A percentile compares a stretch with the other conserved stretches of the same genome.
These are phyloP conservation scores for Penicillium dipodomyicola DNA, from an alignment of 495 filamentous ascomycete species.

Conservation along the genomic window DNA sequence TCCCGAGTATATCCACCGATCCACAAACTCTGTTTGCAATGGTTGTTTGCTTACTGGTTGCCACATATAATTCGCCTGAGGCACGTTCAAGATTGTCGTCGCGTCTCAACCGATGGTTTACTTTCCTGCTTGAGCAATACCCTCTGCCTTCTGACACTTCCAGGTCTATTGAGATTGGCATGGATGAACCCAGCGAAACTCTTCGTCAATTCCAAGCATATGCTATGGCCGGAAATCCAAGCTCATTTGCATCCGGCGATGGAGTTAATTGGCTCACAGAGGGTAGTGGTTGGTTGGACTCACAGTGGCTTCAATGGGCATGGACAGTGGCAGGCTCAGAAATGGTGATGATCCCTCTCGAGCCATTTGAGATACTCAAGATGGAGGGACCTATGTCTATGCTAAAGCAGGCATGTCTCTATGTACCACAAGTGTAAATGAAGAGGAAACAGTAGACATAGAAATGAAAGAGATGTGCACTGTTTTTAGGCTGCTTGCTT, in stretches of 20 bases:
- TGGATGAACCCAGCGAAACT: constrained; percentile 27
- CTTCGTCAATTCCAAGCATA: constrained; percentile 26
- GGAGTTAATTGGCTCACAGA: constrained; percentile 24
- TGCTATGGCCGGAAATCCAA: constrained; percentile 14
- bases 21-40: constrained; percentile 25
- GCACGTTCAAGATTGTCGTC: constrained; percentile 24
- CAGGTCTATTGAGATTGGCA: background rate
- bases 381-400: constrained; percentile 28
- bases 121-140: constrained; percentile 40
- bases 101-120: constrained; percentile 37
- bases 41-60: constrained; percentile 22
- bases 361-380: constrained; percentile 35
- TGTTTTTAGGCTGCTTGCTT: too few relatives aligned
- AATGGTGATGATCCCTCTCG: constrained; percentile 38
- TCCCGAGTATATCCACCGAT: constrained; percentile 23
- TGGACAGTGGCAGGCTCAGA: constrained; percentile 42
- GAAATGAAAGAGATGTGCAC: background rate
- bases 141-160: constrained; percentile 22
- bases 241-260: constrained; percentile 12
- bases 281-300: constrained; percentile 39
- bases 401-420: constrained; percentile 39
- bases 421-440: constrained; percentile 38
- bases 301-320: constrained; percentile 45
- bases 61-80: constrained; percentile 21
- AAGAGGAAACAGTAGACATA: background rate